Evolutionary conservation across 768 basidiomycete species (phyloP), one percentile per base, ranked within the genome.

Genomic region (Macrolepiota fuliginosa): DNA sequence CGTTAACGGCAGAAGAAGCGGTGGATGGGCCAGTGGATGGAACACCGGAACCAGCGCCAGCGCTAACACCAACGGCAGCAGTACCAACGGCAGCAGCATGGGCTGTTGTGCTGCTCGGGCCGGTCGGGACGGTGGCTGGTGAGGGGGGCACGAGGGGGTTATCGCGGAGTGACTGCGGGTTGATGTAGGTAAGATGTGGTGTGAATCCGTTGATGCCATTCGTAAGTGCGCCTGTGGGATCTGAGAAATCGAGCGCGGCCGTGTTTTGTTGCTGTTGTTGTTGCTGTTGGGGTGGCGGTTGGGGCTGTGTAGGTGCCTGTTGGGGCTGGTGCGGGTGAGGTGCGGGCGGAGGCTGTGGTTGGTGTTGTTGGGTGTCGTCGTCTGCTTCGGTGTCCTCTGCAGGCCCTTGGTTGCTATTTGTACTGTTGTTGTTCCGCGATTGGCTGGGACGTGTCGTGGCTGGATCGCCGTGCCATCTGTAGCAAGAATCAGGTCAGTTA

Each of bases 401-500:
- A 35, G 19, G 64, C 59, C 61, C 64, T 58, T 74, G 74, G 22
- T 71, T 62, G 29, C 71, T 67, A 11, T 73, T 66, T 19, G 65
- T 68, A 6, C 71, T 68, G 45, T 69, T 73, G 11, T 72, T 59
- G 59, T 65, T 72, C 19, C 82, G 78, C 6, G 77, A 69, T 54
- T 73, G 72, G 12, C 78, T 68, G 13, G 84, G 79, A 19, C 83
- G 79, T 15, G 82, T 83, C 1, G 85, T 81, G 3, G 82, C 83
- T 6, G 86, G 87, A 69, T 89, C 87, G 12, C 84, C 85, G 52
- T 87, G 81, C 87, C 87, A 88, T 74, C 86, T 88, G 56, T 19
- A 40, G 39, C 17, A 45, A 45, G 17, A 45, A 19, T n/a, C n/a
- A 22, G 19, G 42, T 45, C 19, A 45, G 42, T 19, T 45, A 3